Percentiles rank a stretch among this genome's conserved stretches.
Conservation (phyloP, 352 stramenopile genomes). For the Thraustochytrium striatum region DNA sequence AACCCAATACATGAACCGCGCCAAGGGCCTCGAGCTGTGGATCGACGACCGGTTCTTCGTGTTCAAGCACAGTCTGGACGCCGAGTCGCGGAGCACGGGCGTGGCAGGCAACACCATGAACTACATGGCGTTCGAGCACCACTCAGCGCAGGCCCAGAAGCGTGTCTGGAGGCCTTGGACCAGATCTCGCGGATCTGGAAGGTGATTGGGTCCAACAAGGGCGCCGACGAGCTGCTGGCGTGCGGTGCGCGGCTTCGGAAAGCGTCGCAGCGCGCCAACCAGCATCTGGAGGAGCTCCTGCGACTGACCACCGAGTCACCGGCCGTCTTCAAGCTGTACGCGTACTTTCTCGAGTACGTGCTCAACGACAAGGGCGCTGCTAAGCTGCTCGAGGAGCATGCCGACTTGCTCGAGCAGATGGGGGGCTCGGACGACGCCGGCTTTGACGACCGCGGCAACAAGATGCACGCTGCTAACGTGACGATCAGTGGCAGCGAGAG, state of each 20-base stretch:
- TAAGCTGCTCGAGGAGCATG: not conserved
- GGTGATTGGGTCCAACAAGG: not conserved
- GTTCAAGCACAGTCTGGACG: conserved; percentile 26
- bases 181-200: not conserved
- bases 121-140: conserved; percentile 43
- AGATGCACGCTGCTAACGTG: conserved; percentile 2
- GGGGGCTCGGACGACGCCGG: not conserved
- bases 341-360: conserved; percentile 15
- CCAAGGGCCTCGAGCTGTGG: not conserved
- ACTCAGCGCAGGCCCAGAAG: conserved; percentile 16
- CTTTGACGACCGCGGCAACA: not conserved
- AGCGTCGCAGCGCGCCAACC: not conserved
- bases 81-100: conserved; percentile 1
- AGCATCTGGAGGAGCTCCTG: conserved; percentile 34
- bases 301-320: conserved; percentile 19
- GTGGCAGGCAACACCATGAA: conserved; percentile 7
- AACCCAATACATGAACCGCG: conserved; percentile 3
- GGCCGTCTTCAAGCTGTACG: conserved; percentile 13
- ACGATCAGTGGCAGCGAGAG: conserved; percentile 14
- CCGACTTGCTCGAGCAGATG: not conserved
- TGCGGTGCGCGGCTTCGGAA: not conserved
- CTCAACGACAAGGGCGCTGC: conserved; percentile 33
- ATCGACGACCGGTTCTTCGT: conserved; percentile 33
- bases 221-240: not conserved
- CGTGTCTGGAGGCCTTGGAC: conserved; percentile 17